These are phyloP conservation scores for Aspergillus neotritici DNA, from an alignment of 2,329 filamentous ascomycete species.

Conservation along the genomic window DNA sequence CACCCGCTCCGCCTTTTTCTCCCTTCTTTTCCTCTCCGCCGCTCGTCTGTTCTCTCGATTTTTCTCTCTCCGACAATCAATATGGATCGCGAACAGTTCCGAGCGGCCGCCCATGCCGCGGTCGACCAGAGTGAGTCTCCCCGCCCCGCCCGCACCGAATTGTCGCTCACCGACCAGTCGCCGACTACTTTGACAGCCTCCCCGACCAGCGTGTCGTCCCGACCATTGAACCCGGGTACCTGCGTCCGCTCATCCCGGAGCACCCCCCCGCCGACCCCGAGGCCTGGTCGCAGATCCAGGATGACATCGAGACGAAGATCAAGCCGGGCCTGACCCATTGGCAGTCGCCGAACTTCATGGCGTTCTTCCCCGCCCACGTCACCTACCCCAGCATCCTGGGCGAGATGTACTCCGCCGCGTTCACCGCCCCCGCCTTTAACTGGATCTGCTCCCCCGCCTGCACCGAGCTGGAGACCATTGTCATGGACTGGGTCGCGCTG, in stretches of 20 bases:
- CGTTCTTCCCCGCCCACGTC: slow-evolving; percentile 81
- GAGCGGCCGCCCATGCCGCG: slow-evolving; percentile 66
- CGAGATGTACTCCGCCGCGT: slow-evolving; percentile 84
- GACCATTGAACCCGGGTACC: slow-evolving; percentile 75
- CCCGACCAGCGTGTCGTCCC: slow-evolving; percentile 66
- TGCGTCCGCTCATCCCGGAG: slow-evolving; percentile 70
- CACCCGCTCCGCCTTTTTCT: no score
- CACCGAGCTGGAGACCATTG: slow-evolving; percentile 87
- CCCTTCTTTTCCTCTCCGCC: no score
- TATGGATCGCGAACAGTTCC: slow-evolving; percentile 79
- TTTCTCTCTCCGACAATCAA: neutral
- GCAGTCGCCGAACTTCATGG: slow-evolving; percentile 92
- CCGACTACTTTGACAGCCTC: slow-evolving; percentile 75
- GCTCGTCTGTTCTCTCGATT: neutral
- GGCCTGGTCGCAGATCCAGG: slow-evolving; percentile 70
- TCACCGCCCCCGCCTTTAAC: slow-evolving; percentile 90
- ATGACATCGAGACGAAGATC: slow-evolving; percentile 79
- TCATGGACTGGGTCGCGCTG: slow-evolving; percentile 85
- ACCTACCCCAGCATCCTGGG: slow-evolving; percentile 81
- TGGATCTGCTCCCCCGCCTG: slow-evolving; percentile 92
- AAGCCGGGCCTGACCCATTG: slow-evolving; percentile 91
- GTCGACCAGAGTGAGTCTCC: slow-evolving; percentile 70
- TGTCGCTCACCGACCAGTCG: slow-evolving; percentile 49
- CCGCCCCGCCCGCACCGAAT: neutral
- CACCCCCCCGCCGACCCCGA: slow-evolving; percentile 61